Conservation (phyloP, 2,329 filamentous ascomycete species). For the Diaporthe batatas region DNA sequence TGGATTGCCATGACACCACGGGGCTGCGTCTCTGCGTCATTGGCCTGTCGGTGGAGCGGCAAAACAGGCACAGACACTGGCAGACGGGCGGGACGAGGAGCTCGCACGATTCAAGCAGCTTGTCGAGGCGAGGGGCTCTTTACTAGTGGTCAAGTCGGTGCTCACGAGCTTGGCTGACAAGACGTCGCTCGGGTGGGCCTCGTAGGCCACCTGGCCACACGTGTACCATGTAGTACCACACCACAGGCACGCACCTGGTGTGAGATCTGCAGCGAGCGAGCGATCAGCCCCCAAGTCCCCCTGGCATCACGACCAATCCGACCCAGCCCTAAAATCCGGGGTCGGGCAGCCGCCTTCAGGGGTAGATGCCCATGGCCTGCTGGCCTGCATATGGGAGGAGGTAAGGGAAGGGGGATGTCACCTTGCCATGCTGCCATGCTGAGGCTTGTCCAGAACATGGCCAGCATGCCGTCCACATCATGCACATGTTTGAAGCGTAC, state of each 20-base stretch:
- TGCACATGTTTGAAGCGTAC: not conserved
- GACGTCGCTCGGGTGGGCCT: not conserved
- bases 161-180: conserved; percentile 19
- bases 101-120: conserved; percentile 17
- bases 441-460: too few species aligned
- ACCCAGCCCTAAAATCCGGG: conserved; percentile 42
- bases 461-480: too few species aligned
- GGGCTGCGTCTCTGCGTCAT: conserved; percentile 12
- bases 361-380: too few species aligned
- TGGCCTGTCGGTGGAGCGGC: conserved; percentile 1
- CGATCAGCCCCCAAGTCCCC: conserved; percentile 11
- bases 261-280: conserved; percentile 21
- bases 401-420: too few species aligned
- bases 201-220: not conserved
- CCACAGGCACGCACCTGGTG: not conserved
- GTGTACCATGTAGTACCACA: not conserved
- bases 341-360: conserved; percentile 34
- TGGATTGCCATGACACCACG: conserved; percentile 29
- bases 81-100: not conserved
- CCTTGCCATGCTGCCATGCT: not conserved
- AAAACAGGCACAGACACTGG: conserved; percentile 7
- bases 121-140: conserved; percentile 1
- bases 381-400: too few species aligned
- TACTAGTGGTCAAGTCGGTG: too few species aligned
- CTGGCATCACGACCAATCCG: conserved; percentile 32